Percentiles rank a stretch among this genome's conserved stretches.
phyloP scores from a whole-genome alignment of 371 early-diverging fungal genomes.

The Umbelopsis sp. region DNA sequence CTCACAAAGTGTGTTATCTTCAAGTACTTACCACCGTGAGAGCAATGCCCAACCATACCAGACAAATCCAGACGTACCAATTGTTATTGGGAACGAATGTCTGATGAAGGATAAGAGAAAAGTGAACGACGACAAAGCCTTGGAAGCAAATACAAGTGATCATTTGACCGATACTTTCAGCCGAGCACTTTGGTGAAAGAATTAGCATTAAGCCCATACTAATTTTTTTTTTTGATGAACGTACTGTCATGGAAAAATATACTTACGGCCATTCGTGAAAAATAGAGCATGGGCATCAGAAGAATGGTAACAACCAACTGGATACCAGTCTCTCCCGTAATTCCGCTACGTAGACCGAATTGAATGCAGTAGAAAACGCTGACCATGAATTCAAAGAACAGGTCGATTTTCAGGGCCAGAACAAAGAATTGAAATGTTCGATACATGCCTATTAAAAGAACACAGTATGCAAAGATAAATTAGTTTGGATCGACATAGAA shows the following conservation, averaged over 20 bases:
- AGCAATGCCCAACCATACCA: conserved; percentile 21
- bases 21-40: conserved; percentile 21
- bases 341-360: conserved; percentile 27
- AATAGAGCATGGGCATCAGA: conserved; percentile 45
- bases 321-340: conserved; percentile 32
- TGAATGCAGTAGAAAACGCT: conserved; percentile 52
- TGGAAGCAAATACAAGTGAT: conserved; percentile 44
- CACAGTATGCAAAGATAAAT: neutral
- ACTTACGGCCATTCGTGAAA: conserved; percentile 45
- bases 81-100: conserved; percentile 44
- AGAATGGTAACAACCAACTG: conserved; percentile 38
- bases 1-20: neutral
- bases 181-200: conserved; percentile 31
- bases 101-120: conserved; percentile 39
- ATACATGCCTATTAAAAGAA: conserved; percentile 40
- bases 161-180: conserved; percentile 46
- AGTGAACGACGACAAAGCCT: conserved; percentile 42
- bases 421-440: conserved; percentile 55
- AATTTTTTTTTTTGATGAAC: too few species aligned
- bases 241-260: neutral
- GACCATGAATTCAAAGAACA: conserved; percentile 50
- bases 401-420: conserved; percentile 46
- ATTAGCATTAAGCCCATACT: neutral
- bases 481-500: too few species aligned
- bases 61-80: conserved; percentile 55